Base-by-base conservation (phyloP, 768 basidiomycete species). In the Pholiota microspora region DNA sequence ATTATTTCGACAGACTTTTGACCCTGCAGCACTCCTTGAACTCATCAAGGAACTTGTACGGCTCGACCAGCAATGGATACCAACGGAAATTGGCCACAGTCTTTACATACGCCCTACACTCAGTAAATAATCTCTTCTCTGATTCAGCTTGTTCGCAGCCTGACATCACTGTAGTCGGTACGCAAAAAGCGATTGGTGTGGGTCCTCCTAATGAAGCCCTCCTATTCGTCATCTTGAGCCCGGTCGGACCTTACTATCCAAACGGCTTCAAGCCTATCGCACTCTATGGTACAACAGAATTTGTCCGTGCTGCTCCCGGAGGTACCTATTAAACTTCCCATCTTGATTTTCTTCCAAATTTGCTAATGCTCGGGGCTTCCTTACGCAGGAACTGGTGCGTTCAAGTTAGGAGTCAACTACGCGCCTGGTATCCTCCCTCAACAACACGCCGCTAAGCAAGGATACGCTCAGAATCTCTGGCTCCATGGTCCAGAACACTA, bases 381-480 rank as follows among this genome's bases (percentile, higher is more conserved):
- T 23, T 42, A 42, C 23, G 18, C 53, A 88, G 86, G 88, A 50
- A 95, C 92, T 38, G 94, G 94, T 31, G 87, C 88, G 7, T 94
- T 74, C 77, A 96, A 96, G 71, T 73, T 94, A 42, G 90, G 91
- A 24, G 85, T 88, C 12, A 93, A 93, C 75, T 95, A 95, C 64
- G 93, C 92, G 0, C 91, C 93, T 0, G 88, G 89, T 7, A 85
- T 95, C 23, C 78, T 92, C 27, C 90, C 94, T 3, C 94, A 97
- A 65, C 86, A 85, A 62, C 72, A 80, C 54, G 94, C 92, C 21
- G 85, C 85, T 1, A 70, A 79, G 28, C 73, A 81, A 53, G 94
- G 94, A 13, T 95, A 97, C 67, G 80, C 80, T 13, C 94, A 96
- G 64, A 95, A 93, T 67, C 77, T 96, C 8, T 96, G 94, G 94